Evolutionary conservation across 345 rosid genomes (phyloP).

Genomic region (Kandelia obovata): DNA sequence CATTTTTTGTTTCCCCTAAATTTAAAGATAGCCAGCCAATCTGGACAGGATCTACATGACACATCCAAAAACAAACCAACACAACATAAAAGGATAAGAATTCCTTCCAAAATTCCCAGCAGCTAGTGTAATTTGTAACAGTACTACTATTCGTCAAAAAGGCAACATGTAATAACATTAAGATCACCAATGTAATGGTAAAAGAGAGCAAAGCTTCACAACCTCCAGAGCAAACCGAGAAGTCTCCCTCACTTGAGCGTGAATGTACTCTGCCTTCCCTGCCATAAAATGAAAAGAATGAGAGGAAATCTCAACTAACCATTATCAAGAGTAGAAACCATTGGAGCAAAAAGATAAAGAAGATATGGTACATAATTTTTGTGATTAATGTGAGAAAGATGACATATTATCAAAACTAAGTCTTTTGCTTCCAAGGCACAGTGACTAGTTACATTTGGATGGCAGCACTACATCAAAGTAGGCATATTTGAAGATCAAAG

Average conservation of each 20-base stretch:
- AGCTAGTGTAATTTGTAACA: not conserved
- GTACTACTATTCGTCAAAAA: not conserved
- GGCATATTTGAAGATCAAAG: too few relatives aligned
- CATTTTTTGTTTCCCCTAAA: not conserved
- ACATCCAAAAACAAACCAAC: not conserved
- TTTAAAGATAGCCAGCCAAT: not conserved
- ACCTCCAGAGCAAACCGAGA: constrained; percentile 79
- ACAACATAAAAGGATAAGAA: not conserved
- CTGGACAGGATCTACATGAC: too few relatives aligned
- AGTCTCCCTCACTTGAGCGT: constrained; percentile 61
- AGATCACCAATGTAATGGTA: constrained; percentile 2
- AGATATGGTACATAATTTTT: too few relatives aligned
- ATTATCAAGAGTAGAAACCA: not conserved
- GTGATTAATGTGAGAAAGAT: too few relatives aligned
- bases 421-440: too few relatives aligned
- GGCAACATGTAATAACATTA: not conserved
- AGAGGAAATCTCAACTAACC: not conserved
- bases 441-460: too few relatives aligned
- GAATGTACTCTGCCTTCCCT: constrained; percentile 89
- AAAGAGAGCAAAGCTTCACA: constrained; percentile 28
- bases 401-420: too few relatives aligned
- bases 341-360: too few relatives aligned
- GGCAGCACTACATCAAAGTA: too few relatives aligned
- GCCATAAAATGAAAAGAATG: constrained; percentile 17
- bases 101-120: not conserved